Conservation (phyloP, 2,329 filamentous ascomycete species). For the Trichoderma citrinoviride region DNA sequence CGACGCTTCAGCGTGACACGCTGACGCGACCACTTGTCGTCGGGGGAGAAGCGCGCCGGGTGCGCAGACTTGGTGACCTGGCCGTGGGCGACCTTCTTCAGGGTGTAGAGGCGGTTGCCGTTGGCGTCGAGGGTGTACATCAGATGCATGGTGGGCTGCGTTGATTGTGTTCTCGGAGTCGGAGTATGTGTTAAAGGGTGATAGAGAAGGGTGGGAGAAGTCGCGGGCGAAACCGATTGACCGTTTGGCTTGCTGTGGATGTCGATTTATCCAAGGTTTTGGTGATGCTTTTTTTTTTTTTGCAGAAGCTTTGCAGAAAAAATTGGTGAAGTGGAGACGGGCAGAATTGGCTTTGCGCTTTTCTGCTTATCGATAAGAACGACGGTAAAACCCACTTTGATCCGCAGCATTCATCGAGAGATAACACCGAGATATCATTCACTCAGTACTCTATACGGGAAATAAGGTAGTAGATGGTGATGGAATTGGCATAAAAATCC, state of each 20-base stretch:
- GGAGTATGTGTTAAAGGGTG: background rate
- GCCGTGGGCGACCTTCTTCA: slow-evolving; percentile 82
- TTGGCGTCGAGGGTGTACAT: slow-evolving; percentile 80
- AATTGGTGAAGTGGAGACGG: slow-evolving; percentile 13
- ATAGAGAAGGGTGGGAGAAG: background rate
- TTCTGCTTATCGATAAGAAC: slow-evolving; percentile 11
- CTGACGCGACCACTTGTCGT: slow-evolving; percentile 98
- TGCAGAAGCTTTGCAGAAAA: slow-evolving; percentile 7
- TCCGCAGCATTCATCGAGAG: too few species aligned
- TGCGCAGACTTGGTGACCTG: slow-evolving; percentile 95
- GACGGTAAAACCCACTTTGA: too few species aligned
- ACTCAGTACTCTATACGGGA: too few species aligned
- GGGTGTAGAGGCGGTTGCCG: slow-evolving; percentile 90
- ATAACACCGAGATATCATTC: too few species aligned
- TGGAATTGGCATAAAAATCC: background rate
- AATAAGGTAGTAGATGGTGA: too few species aligned
- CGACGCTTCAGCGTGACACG: slow-evolving; percentile 92
- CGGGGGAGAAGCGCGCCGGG: slow-evolving; percentile 92
- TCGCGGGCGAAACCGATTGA: background rate
- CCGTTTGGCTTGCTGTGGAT: background rate
- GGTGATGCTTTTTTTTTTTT: slow-evolving; percentile 18
- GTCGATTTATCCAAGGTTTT: slow-evolving; percentile 17
- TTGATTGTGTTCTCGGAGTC: background rate
- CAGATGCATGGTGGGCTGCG: slow-evolving; percentile 50
- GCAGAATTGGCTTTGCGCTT: background rate